Evolutionary conservation across 352 stramenopile species (phyloP).

Genomic region (Phytophthora boehmeriae): DNA sequence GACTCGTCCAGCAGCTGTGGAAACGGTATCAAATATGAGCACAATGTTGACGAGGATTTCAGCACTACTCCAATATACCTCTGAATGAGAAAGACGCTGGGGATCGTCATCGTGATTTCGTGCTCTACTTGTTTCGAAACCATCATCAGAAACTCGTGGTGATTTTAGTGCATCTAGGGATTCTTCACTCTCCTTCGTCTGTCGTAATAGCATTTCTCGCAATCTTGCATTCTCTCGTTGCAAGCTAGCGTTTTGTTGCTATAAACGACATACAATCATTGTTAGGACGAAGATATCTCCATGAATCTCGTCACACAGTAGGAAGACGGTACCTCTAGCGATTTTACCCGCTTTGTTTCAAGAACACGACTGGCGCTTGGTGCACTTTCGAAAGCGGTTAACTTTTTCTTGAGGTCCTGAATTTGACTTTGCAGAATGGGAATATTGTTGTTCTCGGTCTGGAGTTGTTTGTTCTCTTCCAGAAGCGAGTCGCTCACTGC

Average conservation of each 20-base stretch:
- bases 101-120: conserved; percentile 23
- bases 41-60: background rate
- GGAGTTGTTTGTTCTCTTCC: conserved; percentile 67
- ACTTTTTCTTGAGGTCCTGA: conserved; percentile 63
- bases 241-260: conserved; percentile 56
- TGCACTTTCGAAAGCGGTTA: conserved; percentile 19
- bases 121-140: background rate
- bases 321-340: conserved; percentile 43
- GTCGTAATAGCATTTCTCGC: conserved; percentile 41
- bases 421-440: conserved; percentile 80
- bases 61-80: conserved; percentile 15
- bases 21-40: conserved; percentile 2
- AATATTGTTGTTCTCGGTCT: conserved; percentile 89
- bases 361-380: background rate
- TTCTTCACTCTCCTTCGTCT: conserved; percentile 28
- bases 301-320: background rate
- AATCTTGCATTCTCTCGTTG: conserved; percentile 56
- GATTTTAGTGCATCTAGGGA: conserved; percentile 23
- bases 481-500: conserved; percentile 53
- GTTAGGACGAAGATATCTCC: conserved; percentile 1
- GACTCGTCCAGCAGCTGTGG: conserved; percentile 73
- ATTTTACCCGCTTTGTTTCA: conserved; percentile 41
- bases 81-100: conserved; percentile 29
- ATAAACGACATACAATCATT: background rate
- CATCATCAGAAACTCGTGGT: conserved; percentile 8